These are phyloP conservation scores for Castanospermum australe DNA, from an alignment of 306 rosid species.

Conservation along the genomic window DNA sequence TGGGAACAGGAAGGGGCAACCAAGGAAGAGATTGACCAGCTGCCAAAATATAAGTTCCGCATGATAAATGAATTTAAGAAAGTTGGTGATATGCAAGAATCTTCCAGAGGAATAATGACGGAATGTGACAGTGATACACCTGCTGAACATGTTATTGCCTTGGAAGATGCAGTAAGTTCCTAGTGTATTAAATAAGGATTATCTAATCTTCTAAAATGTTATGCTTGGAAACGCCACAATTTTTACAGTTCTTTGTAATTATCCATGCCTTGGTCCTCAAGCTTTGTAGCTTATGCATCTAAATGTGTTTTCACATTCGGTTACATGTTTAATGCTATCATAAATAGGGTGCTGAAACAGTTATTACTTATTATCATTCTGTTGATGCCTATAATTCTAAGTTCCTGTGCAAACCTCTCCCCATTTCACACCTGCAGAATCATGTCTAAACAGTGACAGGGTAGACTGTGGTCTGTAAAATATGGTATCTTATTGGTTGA, in stretches of 20 bases:
- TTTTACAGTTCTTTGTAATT: neutral
- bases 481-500: neutral
- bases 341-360: neutral
- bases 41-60: constrained; percentile 71
- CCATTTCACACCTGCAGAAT: neutral
- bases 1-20: constrained; percentile 88
- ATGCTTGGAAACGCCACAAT: neutral
- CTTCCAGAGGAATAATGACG: constrained; percentile 59
- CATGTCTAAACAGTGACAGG: neutral
- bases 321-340: neutral
- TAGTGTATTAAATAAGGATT: neutral
- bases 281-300: neutral
- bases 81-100: constrained; percentile 54
- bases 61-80: constrained; percentile 43
- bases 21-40: constrained; percentile 68
- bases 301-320: neutral
- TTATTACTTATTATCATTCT: neutral
- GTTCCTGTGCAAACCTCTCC: neutral
- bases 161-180: constrained; percentile 79
- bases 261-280: neutral
- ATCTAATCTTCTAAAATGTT: neutral
- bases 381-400: constrained; percentile 3
- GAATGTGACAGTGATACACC: constrained; percentile 50
- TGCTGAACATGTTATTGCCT: constrained; percentile 47
- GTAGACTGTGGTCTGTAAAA: neutral